Percentiles rank a stretch among this genome's conserved stretches.
phyloP scores from a whole-genome alignment of 495 filamentous ascomycete species.

The Penicillium argentinense region DNA sequence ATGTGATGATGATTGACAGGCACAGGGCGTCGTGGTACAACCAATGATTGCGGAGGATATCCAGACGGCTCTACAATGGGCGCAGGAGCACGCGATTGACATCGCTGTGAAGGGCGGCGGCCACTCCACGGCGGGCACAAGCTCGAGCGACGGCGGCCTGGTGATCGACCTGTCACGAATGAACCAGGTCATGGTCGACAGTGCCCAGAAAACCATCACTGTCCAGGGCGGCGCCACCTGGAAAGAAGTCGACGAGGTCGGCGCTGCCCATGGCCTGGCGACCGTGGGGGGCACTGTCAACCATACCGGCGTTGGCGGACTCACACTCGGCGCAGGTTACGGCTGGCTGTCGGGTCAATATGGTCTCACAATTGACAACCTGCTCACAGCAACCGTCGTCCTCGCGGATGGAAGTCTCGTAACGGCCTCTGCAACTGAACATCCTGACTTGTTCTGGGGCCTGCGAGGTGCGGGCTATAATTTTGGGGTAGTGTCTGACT shows the following conservation, averaged over 20 bases:
- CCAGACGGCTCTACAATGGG: constrained; percentile 41
- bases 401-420: constrained; percentile 49
- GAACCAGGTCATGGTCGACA: constrained; percentile 48
- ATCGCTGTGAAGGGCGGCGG: constrained; percentile 55
- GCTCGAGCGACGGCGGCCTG: constrained; percentile 47
- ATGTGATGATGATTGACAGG: no score
- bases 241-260: constrained; percentile 55
- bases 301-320: constrained; percentile 58
- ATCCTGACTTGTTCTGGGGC: constrained; percentile 50
- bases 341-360: constrained; percentile 50
- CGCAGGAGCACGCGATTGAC: constrained; percentile 40
- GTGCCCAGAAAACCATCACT: constrained; percentile 39
- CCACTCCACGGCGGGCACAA: constrained; percentile 51
- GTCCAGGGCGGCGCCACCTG: constrained; percentile 56
- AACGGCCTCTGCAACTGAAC: constrained; percentile 35
- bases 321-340: constrained; percentile 59
- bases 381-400: constrained; percentile 49
- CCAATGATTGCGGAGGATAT: constrained; percentile 38
- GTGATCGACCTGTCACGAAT: constrained; percentile 57
- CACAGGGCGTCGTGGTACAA: constrained; percentile 46
- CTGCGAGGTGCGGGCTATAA: constrained; percentile 48
- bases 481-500: constrained; percentile 49
- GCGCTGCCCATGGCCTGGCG: constrained; percentile 48
- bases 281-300: constrained; percentile 62
- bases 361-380: constrained; percentile 54